A percentile compares a stretch with the other conserved stretches of the same genome.
These are phyloP conservation scores for Protomyces pachydermus DNA, from an alignment of 1,139 yeast genomes.

Conservation along the genomic window DNA sequence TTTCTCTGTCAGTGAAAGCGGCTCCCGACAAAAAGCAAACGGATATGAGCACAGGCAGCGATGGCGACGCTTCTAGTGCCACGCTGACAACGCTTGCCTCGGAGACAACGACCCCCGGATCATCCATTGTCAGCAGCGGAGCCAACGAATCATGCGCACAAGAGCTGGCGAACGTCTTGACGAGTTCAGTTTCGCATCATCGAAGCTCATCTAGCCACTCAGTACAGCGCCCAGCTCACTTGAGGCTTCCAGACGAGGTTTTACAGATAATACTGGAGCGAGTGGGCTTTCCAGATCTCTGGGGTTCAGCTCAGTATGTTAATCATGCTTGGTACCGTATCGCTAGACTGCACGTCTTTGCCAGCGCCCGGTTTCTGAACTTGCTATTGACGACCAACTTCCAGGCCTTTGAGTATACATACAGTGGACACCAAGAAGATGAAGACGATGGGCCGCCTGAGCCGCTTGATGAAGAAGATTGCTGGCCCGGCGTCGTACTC, in stretches of 20 bases:
- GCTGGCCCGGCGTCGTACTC: conserved; percentile 1
- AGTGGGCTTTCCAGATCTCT: conserved; percentile 5
- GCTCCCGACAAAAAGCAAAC: neutral
- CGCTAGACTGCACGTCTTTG: neutral
- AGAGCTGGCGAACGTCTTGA: neutral
- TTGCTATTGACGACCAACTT: neutral
- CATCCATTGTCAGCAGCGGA: neutral
- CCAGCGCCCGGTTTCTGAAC: neutral
- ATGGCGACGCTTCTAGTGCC: neutral
- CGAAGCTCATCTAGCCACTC: neutral
- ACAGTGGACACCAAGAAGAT: neutral
- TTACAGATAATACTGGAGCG: neutral
- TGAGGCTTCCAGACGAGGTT: neutral
- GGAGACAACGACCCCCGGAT: neutral
- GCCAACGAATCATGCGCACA: neutral
- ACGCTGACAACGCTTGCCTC: neutral
- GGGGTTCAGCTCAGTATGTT: neutral
- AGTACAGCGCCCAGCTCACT: neutral
- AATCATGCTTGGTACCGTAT: neutral
- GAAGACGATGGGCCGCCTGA: neutral
- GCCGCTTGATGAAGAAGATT: neutral
- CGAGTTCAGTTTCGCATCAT: neutral
- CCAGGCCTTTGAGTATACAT: neutral
- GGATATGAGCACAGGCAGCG: neutral
- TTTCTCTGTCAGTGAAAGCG: neutral